phyloP scores from a whole-genome alignment of 2,329 filamentous ascomycete species.

The Simplicillium sp. region DNA sequence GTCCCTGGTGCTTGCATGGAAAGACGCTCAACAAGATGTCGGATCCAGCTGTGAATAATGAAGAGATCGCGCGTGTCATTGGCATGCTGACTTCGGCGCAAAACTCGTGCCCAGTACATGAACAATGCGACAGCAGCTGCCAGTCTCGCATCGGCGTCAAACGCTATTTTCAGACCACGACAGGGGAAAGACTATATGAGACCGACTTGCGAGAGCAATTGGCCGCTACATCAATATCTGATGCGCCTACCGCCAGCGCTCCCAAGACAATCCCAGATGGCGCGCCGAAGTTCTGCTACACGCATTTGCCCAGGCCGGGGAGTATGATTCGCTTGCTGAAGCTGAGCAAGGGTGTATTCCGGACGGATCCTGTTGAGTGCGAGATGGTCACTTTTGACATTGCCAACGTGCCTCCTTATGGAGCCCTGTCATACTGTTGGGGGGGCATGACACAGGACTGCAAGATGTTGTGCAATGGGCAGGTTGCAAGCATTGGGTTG shows the following conservation, averaged over 20 bases:
- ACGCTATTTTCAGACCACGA: not conserved
- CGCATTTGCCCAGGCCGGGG: not conserved
- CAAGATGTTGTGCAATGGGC: conserved; percentile 1
- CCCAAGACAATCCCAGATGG: not conserved
- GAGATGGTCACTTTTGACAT: conserved; percentile 1
- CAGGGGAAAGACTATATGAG: no score
- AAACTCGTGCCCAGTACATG: conserved; percentile 1
- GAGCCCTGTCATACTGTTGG: conserved; percentile 5
- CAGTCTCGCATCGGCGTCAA: not conserved
- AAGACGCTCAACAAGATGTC: no score
- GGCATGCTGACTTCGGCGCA: not conserved
- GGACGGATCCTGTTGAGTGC: not conserved
- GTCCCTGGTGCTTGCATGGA: no score
- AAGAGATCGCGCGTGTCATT: no score
- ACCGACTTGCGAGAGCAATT: no score
- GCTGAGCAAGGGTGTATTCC: not conserved
- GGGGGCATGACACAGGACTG: not conserved
- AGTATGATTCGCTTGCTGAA: not conserved
- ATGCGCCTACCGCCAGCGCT: no score
- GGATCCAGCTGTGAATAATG: no score
- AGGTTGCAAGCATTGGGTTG: not conserved
- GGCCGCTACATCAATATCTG: no score
- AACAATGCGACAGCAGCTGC: conserved; percentile 1
- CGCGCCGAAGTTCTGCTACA: not conserved
- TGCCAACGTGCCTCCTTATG: conserved; percentile 1